Conservation (phyloP, 1,139 yeast species). For the Yarrowia galli region DNA sequence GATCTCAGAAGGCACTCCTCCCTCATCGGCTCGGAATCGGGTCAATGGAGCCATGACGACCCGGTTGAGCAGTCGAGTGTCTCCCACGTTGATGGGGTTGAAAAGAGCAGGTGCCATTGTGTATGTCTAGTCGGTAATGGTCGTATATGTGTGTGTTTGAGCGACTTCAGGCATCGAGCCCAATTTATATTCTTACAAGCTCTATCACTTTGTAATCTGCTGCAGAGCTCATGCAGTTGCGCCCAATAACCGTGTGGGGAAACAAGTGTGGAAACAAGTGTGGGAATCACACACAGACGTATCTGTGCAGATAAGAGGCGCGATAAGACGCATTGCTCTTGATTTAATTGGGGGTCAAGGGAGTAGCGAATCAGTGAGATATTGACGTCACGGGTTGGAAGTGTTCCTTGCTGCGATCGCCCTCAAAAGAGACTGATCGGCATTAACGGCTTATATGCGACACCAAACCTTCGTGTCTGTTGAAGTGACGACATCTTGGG, state of each 20-base stretch:
- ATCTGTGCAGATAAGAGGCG: background rate
- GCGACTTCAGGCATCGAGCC: background rate
- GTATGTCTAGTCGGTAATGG: background rate
- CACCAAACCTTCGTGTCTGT: background rate
- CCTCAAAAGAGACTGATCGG: constrained; percentile 3
- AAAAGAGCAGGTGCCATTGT: constrained; percentile 46
- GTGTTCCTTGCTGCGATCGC: background rate
- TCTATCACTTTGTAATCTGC: background rate
- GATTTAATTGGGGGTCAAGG: background rate
- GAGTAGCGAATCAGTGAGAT: background rate
- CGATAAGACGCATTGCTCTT: background rate
- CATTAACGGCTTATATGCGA: constrained; percentile 23
- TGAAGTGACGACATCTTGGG: background rate
- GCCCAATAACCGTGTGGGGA: constrained; percentile 29
- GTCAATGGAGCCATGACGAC: constrained; percentile 62
- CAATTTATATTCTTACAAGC: background rate
- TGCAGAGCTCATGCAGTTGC: constrained; percentile 24
- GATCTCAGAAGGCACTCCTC: constrained; percentile 55
- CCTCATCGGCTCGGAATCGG: constrained; percentile 53
- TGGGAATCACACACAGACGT: background rate
- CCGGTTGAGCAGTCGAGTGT: constrained; percentile 50
- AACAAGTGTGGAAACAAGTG: background rate
- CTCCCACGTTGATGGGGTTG: constrained; percentile 48
- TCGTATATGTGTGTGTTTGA: background rate
- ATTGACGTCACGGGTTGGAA: background rate